Conservation (phyloP, 1,284 basidiomycete species). For the Melampsora larici-populina region DNA sequence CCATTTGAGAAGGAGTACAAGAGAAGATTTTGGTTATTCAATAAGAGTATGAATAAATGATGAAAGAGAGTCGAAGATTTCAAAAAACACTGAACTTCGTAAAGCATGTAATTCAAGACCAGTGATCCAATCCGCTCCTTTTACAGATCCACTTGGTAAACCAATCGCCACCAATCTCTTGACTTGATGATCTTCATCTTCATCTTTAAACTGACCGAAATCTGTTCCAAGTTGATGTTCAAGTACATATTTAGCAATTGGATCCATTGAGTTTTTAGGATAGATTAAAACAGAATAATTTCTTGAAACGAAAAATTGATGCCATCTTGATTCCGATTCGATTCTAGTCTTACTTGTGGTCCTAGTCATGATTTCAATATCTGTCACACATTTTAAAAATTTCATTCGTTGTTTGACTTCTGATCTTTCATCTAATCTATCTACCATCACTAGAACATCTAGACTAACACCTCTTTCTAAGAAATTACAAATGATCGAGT, state of each 20-base stretch:
- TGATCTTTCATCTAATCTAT: not conserved
- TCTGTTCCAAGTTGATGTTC: not conserved
- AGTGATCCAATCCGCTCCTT: conserved; percentile 32
- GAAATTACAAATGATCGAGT: not conserved
- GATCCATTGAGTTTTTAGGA: not conserved
- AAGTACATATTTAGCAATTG: not conserved
- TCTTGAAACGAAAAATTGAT: not conserved
- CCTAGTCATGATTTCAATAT: conserved; percentile 4
- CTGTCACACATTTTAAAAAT: not conserved
- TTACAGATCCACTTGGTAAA: conserved; percentile 6
- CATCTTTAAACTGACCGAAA: not conserved
- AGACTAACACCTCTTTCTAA: conserved; percentile 3
- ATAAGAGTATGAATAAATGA: too few species aligned
- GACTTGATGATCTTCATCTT: not conserved
- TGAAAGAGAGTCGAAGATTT: too few species aligned
- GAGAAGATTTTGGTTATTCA: too few species aligned
- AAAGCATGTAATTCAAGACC: conserved; percentile 30
- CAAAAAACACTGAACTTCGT: conserved; percentile 9
- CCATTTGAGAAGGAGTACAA: too few species aligned
- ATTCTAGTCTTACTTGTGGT: not conserved
- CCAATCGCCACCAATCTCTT: conserved; percentile 12
- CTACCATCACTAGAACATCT: not conserved
- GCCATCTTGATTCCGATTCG: not conserved
- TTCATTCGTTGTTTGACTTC: not conserved
- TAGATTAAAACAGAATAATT: not conserved